Evolutionary conservation across 257 asterid genomes (phyloP).

Genomic region (Cynanchum wilfordii): DNA sequence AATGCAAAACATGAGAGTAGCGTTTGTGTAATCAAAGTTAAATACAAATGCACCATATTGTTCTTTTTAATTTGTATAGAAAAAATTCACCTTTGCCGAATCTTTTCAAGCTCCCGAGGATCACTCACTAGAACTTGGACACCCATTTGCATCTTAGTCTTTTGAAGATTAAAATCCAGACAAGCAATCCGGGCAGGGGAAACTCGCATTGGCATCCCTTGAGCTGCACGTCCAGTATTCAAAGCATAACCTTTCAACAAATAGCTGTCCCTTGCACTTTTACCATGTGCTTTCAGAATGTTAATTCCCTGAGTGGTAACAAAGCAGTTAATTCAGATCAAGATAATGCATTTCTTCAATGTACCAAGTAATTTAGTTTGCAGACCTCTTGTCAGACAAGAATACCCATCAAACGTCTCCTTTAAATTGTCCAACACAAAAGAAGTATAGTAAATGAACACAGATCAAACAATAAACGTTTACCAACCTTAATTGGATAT

Average conservation of each 20-base stretch:
- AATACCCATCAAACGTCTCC: not conserved
- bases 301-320: conserved; percentile 63
- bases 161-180: conserved; percentile 91
- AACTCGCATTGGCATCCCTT: conserved; percentile 86
- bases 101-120: conserved; percentile 93
- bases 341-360: not conserved
- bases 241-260: conserved; percentile 86
- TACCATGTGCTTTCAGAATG: conserved; percentile 89
- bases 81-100: conserved; percentile 70
- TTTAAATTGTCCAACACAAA: not conserved
- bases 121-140: conserved; percentile 85
- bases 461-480: not conserved
- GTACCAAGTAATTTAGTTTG: not conserved
- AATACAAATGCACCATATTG: too few species aligned
- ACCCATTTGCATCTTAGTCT: conserved; percentile 96
- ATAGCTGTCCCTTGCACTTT: conserved; percentile 87
- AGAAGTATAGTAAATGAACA: conserved; percentile 7
- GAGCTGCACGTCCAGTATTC: conserved; percentile 91
- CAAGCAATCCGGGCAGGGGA: conserved; percentile 86
- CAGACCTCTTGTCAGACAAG: not conserved
- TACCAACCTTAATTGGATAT: conserved; percentile 82
- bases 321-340: conserved; percentile 11
- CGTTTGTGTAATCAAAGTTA: not conserved
- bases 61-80: not conserved
- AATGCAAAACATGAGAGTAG: not conserved